A percentile compares a stretch with the other conserved stretches of the same genome.
phyloP scores from a whole-genome alignment of 257 asterid species.

The Cinchona pubescens region DNA sequence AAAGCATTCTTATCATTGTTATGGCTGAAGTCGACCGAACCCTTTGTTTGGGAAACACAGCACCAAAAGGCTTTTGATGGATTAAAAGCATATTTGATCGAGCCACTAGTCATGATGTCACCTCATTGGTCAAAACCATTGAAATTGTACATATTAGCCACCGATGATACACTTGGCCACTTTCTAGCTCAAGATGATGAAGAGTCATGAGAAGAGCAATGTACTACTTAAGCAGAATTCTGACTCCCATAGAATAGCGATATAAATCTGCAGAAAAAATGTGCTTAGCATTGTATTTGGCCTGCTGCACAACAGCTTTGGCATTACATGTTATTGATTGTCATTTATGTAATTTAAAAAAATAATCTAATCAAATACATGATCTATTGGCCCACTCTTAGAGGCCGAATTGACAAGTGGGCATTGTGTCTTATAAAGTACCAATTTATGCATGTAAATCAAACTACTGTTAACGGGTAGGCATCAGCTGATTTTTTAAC shows the following conservation, averaged over 20 bases:
- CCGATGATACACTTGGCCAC: neutral
- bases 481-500: too few species aligned
- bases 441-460: too few species aligned
- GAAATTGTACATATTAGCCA: neutral
- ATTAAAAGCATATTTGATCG: neutral
- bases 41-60: too few species aligned
- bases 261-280: neutral
- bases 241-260: neutral
- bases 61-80: neutral
- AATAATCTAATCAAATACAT: too few species aligned
- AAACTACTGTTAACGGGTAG: too few species aligned
- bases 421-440: too few species aligned
- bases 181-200: neutral
- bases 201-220: neutral
- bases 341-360: too few species aligned
- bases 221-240: neutral
- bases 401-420: neutral
- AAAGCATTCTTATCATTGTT: neutral
- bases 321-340: too few species aligned
- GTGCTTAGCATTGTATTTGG: neutral
- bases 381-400: neutral
- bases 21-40: too few species aligned
- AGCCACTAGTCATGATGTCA: neutral
- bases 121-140: neutral
- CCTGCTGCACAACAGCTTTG: neutral